A percentile compares a stretch with the other conserved stretches of the same genome.
Evolutionary conservation across 2,329 filamentous ascomycete genomes (phyloP).

Genomic region (Xylaria polymorpha): DNA sequence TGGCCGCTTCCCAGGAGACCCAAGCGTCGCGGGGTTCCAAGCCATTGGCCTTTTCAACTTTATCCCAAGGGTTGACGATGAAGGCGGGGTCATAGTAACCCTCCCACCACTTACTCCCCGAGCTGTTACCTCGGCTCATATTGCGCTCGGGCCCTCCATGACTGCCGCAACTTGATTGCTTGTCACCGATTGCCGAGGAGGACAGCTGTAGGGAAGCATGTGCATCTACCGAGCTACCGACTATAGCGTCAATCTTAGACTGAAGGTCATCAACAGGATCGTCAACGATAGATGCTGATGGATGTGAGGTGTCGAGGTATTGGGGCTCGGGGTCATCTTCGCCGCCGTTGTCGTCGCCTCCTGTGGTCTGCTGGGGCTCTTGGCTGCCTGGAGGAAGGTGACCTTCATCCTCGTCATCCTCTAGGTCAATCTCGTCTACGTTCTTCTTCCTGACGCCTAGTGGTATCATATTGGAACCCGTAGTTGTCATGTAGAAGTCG

Average conservation of each 20-base stretch:
- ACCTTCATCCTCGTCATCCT: conserved; percentile 49
- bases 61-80: conserved; percentile 78
- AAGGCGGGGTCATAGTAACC: conserved; percentile 77
- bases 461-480: conserved; percentile 54
- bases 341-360: conserved; percentile 5
- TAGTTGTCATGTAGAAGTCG: conserved; percentile 27
- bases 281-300: conserved; percentile 37
- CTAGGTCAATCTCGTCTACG: conserved; percentile 59
- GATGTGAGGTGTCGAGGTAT: conserved; percentile 52
- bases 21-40: conserved; percentile 60
- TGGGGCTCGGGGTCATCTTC: conserved; percentile 45
- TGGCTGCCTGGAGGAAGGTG: neutral
- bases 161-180: conserved; percentile 29
- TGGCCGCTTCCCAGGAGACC: conserved; percentile 53
- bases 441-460: conserved; percentile 55
- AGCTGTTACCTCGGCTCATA: conserved; percentile 50
- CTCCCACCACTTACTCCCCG: conserved; percentile 67
- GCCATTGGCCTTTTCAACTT: conserved; percentile 61
- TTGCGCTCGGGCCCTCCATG: conserved; percentile 38
- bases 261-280: conserved; percentile 40
- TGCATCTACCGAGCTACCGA: conserved; percentile 35
- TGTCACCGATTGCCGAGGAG: conserved; percentile 13
- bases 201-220: conserved; percentile 21
- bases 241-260: conserved; percentile 47
- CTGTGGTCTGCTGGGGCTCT: conserved; percentile 14